phyloP scores from a whole-genome alignment of 768 basidiomycete genomes.

The Baorangia bicolor region DNA sequence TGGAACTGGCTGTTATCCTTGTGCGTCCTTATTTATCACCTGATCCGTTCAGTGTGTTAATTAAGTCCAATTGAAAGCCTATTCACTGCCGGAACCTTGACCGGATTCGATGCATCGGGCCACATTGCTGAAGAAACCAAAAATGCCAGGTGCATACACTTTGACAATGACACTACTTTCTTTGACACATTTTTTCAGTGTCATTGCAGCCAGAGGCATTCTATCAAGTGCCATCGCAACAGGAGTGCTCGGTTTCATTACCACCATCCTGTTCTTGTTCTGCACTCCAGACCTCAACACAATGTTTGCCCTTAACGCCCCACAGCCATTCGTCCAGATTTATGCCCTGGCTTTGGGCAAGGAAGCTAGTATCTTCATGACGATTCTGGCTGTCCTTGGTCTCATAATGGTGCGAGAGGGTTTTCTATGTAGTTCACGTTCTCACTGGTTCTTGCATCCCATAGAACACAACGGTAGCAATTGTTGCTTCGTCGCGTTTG shows the following conservation, averaged over 20 bases:
- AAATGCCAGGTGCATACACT: constrained; percentile 56
- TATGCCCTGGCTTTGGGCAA: constrained; percentile 83
- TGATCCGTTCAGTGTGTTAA: not conserved
- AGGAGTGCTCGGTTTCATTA: constrained; percentile 74
- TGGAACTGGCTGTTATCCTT: constrained; percentile 94
- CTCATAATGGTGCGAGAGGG: constrained; percentile 65
- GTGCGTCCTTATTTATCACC: constrained; percentile 39
- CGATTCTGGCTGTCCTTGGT: constrained; percentile 78
- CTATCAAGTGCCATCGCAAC: constrained; percentile 75
- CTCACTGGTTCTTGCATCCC: not conserved
- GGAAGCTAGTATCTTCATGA: constrained; percentile 84
- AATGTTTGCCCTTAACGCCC: constrained; percentile 73
- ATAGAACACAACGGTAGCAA: constrained; percentile 82
- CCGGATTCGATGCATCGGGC: constrained; percentile 88
- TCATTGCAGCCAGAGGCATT: constrained; percentile 82
- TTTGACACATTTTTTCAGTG: constrained; percentile 37
- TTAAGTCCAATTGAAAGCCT: constrained; percentile 59
- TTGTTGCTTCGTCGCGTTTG: constrained; percentile 86
- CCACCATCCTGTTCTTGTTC: constrained; percentile 80
- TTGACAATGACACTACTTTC: not conserved
- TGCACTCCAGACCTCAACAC: constrained; percentile 78
- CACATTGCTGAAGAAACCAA: constrained; percentile 90
- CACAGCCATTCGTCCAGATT: constrained; percentile 89
- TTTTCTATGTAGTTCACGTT: not conserved
- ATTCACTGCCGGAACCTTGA: constrained; percentile 84